Conservation (phyloP, 2,329 filamentous ascomycete genomes). For the Fusarium palustre region DNA sequence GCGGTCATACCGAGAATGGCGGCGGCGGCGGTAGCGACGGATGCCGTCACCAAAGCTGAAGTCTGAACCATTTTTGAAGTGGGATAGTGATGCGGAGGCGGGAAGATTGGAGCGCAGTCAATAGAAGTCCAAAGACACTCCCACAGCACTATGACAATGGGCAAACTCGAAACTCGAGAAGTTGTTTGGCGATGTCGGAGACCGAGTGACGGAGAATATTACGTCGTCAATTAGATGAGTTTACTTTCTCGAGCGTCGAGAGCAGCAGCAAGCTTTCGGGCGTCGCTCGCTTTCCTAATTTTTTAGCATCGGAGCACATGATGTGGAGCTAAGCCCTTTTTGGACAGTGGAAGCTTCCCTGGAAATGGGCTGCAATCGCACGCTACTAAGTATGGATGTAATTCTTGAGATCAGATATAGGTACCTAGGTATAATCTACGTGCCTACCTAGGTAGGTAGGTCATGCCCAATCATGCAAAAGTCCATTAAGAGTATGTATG, state of each 20-base stretch:
- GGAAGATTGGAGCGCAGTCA: constrained; percentile 17
- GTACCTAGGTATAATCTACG: neutral
- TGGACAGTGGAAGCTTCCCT: constrained; percentile 32
- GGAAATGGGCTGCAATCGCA: neutral
- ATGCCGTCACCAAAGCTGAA: constrained; percentile 69
- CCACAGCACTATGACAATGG: constrained; percentile 25
- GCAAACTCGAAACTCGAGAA: constrained; percentile 14
- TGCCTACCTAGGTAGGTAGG: neutral
- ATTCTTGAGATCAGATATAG: neutral
- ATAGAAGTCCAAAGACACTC: constrained; percentile 13
- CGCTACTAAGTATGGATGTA: too few species aligned
- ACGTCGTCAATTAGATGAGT: constrained; percentile 41
- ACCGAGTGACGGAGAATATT: constrained; percentile 26
- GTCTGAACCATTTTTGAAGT: constrained; percentile 59
- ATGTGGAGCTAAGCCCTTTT: constrained; percentile 40
- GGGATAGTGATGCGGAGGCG: constrained; percentile 28
- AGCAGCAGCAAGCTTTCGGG: constrained; percentile 44
- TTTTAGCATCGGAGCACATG: constrained; percentile 47
- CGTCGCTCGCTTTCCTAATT: constrained; percentile 43
- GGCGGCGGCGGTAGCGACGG: constrained; percentile 70
- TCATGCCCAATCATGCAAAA: neutral
- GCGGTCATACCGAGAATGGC: constrained; percentile 66
- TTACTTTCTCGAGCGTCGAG: constrained; percentile 34
- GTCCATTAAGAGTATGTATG: neutral
- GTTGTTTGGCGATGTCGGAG: constrained; percentile 15